Evolutionary conservation across 805 yeast species (phyloP), one percentile per base, ranked within the genome.

Genomic region (Candida lessepsii): DNA sequence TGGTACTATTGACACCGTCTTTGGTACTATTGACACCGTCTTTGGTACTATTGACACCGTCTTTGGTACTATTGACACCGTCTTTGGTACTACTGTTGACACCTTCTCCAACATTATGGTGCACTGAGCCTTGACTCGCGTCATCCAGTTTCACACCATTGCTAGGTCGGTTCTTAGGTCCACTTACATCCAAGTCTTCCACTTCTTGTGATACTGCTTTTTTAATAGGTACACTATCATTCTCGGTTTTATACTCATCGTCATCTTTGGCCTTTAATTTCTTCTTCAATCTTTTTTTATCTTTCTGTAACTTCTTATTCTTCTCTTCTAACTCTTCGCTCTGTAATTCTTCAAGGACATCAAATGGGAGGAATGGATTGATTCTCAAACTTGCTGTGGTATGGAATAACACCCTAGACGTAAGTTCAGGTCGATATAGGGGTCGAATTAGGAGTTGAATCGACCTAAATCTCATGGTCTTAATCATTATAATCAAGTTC

Each of bases 311-410:
- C 37, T 62, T 53, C 15, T 57, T 52, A 39, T 58, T 59, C 43
- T 48, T 47, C 35, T 52, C 59, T 31, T 49, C 61, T 23, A 52
- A 45, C 6, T 63, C 70, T 6, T 63, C 71, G 31, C 52, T 55
- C 21, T 55, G 58, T 9, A 65, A 40, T 27, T 65, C 64, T 19
- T 68, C 73, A 1, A 65, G 42, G 5, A 70, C 61, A 44, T 68
- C 74, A 37, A 70, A 58, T 2, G 75, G 73, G 7, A 67, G 35
- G n/a, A 68, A 46, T 5, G 74, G 73, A 40, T 69, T 70, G 11
- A 70, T 46, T 11, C 40, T 36, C 14, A 32, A 3, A 11, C 40
- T 24, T 14, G 26, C 11, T 5, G 42, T 7, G 1, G 28, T 25
- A 9, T 40, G 43, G 25, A 29, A 29, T 10, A 20, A 21, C 9